phyloP scores from a whole-genome alignment of 176 grass and related monocot species.

The Ananas comosus region DNA sequence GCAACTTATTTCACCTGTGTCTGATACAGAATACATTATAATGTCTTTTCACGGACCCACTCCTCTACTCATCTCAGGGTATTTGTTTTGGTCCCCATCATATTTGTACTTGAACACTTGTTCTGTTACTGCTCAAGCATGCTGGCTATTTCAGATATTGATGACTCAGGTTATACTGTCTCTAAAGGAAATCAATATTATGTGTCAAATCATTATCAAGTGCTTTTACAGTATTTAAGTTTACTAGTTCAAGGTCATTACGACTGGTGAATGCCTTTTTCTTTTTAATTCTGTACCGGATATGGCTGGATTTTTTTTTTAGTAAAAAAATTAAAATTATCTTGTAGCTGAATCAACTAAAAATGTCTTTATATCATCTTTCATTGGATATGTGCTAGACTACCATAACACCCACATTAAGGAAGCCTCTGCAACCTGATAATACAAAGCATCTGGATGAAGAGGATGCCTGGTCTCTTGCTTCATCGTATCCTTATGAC shows the following conservation, averaged over 20 bases:
- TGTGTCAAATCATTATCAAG: not conserved
- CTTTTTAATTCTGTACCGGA: not conserved
- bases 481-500: slow-evolving; percentile 44
- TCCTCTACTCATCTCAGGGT: too few relatives aligned
- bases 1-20: too few relatives aligned
- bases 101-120: too few relatives aligned
- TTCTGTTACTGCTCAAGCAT: too few relatives aligned
- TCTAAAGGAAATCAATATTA: too few relatives aligned
- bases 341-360: not conserved
- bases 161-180: too few relatives aligned
- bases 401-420: not conserved
- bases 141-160: too few relatives aligned
- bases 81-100: too few relatives aligned
- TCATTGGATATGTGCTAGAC: not conserved
- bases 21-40: too few relatives aligned
- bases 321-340: not conserved
- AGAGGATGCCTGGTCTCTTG: slow-evolving; percentile 36
- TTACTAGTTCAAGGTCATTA: not conserved
- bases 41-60: too few relatives aligned
- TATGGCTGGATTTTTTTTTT: not conserved
- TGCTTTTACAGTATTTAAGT: not conserved
- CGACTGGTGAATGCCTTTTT: not conserved
- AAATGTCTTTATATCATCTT: not conserved
- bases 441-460: slow-evolving; percentile 29
- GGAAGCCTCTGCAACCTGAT: slow-evolving; percentile 35